These are phyloP conservation scores for Pleurostoma richardsiae DNA, from an alignment of 2,329 filamentous ascomycete genomes.

Conservation along the genomic window DNA sequence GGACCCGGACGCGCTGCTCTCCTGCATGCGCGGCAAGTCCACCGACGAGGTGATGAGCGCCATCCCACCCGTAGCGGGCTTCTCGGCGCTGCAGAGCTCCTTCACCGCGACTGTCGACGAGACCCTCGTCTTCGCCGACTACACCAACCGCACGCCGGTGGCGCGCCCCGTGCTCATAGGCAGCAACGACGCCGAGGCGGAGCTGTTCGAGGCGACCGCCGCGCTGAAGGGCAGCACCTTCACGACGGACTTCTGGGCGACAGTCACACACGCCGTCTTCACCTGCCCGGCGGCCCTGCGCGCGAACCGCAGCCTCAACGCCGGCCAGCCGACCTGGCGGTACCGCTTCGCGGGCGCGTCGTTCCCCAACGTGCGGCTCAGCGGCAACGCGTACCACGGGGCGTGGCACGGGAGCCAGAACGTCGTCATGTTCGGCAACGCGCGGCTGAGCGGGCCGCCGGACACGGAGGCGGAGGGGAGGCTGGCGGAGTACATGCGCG, in stretches of 20 bases:
- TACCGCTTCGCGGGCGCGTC: neutral
- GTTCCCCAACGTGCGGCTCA: neutral
- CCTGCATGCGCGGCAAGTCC: conserved; percentile 1
- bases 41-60: neutral
- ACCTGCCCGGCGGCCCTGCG: neutral
- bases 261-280: neutral
- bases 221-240: neutral
- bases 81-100: neutral
- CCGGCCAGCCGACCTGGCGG: conserved; percentile 2
- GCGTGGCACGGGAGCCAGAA: neutral
- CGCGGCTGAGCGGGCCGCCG: neutral
- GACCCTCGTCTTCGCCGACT: conserved; percentile 3
- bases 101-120: conserved; percentile 6
- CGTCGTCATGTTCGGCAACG: neutral
- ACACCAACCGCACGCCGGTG: neutral
- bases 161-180: neutral
- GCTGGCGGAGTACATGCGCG: conserved; percentile 2
- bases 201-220: neutral
- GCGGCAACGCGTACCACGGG: neutral
- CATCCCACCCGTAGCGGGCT: neutral
- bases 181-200: neutral
- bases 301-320: neutral
- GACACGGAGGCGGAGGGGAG: conserved; percentile 1
- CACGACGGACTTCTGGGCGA: neutral
- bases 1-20: neutral